Percentiles rank a stretch among this genome's conserved stretches.
These are phyloP conservation scores for Dioscorea cayenensis DNA, from an alignment of 116 monocot genomes.

Conservation along the genomic window DNA sequence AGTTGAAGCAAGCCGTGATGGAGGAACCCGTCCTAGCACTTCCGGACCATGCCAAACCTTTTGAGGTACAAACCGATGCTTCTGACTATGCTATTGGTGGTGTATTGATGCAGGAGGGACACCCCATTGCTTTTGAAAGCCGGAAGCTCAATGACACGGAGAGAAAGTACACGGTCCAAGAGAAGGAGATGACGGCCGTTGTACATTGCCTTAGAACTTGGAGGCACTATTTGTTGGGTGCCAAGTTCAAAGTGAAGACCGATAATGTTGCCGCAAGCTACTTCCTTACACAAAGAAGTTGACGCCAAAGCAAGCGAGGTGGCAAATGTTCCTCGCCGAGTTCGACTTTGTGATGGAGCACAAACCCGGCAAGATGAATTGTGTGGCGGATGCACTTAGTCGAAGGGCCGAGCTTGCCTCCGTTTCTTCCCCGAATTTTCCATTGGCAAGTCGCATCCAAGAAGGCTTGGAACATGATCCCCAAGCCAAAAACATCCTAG, in stretches of 20 bases:
- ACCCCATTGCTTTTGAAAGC: background rate
- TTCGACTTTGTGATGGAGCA: background rate
- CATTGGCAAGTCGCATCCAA: too few species aligned
- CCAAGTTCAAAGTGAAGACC: background rate
- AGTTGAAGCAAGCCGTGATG: too few species aligned
- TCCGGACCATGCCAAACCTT: too few species aligned
- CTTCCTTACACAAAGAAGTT: slow-evolving; percentile 1
- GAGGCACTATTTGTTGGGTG: background rate
- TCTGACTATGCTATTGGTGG: background rate
- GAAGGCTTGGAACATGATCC: too few species aligned
- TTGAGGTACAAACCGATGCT: too few species aligned
- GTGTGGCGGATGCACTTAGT: too few species aligned
- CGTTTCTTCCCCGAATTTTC: too few species aligned
- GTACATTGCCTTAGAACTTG: background rate
- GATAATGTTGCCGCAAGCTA: background rate
- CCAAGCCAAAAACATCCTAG: too few species aligned
- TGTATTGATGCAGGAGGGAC: background rate
- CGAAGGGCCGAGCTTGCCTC: background rate
- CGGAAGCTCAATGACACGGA: background rate
- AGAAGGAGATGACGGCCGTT: background rate
- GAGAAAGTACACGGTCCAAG: background rate
- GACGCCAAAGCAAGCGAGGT: background rate
- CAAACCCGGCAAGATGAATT: background rate
- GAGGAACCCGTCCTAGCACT: too few species aligned
- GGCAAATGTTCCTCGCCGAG: slow-evolving; percentile 1